Conservation (phyloP, 1,284 basidiomycete genomes). For the Cryptococcus jaspeensis region DNA sequence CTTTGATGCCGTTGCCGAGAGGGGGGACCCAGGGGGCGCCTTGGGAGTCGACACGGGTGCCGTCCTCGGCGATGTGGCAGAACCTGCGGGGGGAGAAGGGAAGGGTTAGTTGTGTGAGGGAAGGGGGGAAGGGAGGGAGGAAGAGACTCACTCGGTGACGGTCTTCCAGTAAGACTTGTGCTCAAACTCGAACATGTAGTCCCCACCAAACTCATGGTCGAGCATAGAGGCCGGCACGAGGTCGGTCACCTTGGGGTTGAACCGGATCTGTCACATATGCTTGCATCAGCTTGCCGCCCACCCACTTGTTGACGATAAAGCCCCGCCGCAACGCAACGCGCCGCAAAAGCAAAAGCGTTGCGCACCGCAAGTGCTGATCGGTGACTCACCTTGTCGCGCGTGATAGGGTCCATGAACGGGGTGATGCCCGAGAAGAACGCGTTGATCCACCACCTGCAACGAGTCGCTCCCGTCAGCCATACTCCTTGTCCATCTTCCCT, state of each 20-base stretch:
- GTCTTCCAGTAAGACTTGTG: conserved; percentile 74
- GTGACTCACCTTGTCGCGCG: conserved; percentile 74
- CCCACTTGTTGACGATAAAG: not conserved
- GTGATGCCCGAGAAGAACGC: conserved; percentile 85
- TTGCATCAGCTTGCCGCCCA: not conserved
- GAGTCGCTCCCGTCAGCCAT: not conserved
- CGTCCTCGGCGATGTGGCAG: conserved; percentile 41
- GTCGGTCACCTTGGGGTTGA: conserved; percentile 77
- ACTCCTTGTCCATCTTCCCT: too few relatives aligned
- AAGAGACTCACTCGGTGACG: conserved; percentile 61
- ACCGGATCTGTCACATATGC: conserved; percentile 64
- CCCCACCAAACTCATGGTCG: conserved; percentile 77
- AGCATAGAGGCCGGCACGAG: conserved; percentile 74
- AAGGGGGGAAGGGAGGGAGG: not conserved
- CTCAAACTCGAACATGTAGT: conserved; percentile 74
- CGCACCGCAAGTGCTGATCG: not conserved
- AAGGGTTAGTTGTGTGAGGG: not conserved
- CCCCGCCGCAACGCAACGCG: too few relatives aligned
- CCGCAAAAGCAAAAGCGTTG: not conserved
- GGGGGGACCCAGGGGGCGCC: conserved; percentile 41
- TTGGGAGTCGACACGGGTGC: conserved; percentile 40
- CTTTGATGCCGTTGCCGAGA: conserved; percentile 46
- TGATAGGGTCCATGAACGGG: conserved; percentile 86
- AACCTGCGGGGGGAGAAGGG: conserved; percentile 17
- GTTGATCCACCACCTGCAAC: conserved; percentile 61